Evolutionary conservation across 1,284 basidiomycete species (phyloP).

Genomic region (Sphaerobolus stellatus): DNA sequence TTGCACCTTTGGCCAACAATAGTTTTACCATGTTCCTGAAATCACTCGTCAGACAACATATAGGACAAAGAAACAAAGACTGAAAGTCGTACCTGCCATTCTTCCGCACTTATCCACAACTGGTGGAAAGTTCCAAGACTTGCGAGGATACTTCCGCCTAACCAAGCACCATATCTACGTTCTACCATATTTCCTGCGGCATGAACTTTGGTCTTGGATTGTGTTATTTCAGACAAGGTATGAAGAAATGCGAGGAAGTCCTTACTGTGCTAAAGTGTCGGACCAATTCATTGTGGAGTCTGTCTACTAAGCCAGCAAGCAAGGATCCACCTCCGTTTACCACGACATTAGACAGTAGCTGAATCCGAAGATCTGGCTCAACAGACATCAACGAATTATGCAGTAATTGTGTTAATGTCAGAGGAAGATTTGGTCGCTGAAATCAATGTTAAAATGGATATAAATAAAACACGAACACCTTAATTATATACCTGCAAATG

Average conservation of each 20-base stretch:
- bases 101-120: constrained; percentile 89
- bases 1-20: constrained; percentile 14
- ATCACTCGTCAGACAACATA: no score
- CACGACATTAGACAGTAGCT: constrained; percentile 90
- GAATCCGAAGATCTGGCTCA: constrained; percentile 89
- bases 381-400: constrained; percentile 79
- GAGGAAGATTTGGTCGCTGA: constrained; percentile 56
- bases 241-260: constrained; percentile 14
- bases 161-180: constrained; percentile 86
- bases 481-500: constrained; percentile 65
- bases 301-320: constrained; percentile 84
- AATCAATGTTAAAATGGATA: neutral
- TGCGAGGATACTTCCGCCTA: constrained; percentile 90
- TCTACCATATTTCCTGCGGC: constrained; percentile 87
- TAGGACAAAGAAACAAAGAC: neutral
- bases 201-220: constrained; percentile 73
- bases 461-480: constrained; percentile 1
- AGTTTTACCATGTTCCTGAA: constrained; percentile 10
- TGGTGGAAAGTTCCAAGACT: constrained; percentile 97
- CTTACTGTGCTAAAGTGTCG: constrained; percentile 79
- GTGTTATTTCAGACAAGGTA: constrained; percentile 24
- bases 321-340: constrained; percentile 90
- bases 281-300: constrained; percentile 78
- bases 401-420: constrained; percentile 77
- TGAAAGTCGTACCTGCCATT: constrained; percentile 70